Evolutionary conservation across 768 basidiomycete species (phyloP), one percentile per base, ranked within the genome.

Genomic region (Rubroboletus pulcherrimus): DNA sequence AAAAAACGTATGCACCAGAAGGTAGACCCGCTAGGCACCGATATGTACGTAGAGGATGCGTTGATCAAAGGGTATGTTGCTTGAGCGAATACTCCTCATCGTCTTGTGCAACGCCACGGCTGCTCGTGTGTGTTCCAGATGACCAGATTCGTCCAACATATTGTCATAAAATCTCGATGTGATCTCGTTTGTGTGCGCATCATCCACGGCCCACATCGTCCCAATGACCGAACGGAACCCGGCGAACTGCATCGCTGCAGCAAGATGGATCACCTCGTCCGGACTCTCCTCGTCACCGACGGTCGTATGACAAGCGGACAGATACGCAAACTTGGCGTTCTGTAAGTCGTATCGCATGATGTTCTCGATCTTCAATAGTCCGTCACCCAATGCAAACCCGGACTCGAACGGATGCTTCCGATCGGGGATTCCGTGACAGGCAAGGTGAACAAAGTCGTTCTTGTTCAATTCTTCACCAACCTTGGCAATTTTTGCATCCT

Each of bases 401-500:
- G 26, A 26, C 26, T 26, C 26, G 26, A 26, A 26, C 26, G 26
- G 26, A 3, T 26, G 48, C 19, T 9, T 26, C 9, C 4, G 26
- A 17, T 57, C 39, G 14, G 54, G 60, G 15, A 43, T 42, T 6
- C 62, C 68, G 34, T 69, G 68, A 38, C 66, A 68, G 14, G 34
- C 34, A 5, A 35, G 34, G 34, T 35, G 34, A 26, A 26, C 26
- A 26, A 26, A 26, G 26, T 26, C 26, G 26, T 26, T 26, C 26
- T 26, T 4, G 26, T 3, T 5, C 26, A 26, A 26, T 26, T 26
- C 26, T 26, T 26, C 26, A 5, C 26, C 26, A 26, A 26, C 34
- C 14, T 7, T 35, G 34, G 14, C 34, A 7, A 35, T 35, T 6
- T 35, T 35, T 1, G 34, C 34, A 35, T 15, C 34, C 14, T 35